Evolutionary conservation across 805 yeast species (phyloP).

Genomic region (Candida takata): DNA sequence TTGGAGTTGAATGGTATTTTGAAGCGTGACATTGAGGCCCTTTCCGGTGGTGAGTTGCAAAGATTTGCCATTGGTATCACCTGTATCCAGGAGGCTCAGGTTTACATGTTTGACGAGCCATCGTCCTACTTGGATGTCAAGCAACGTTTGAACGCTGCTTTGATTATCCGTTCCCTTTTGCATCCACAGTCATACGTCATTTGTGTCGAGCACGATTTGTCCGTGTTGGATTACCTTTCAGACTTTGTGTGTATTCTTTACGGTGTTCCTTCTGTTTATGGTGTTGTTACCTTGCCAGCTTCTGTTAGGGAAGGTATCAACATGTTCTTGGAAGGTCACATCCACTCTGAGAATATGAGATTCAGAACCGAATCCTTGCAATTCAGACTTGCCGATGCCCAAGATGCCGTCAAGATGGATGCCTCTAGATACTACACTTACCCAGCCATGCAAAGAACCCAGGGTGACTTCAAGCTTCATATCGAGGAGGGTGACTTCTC

Average conservation of each 20-base stretch:
- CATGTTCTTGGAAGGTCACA: conserved; percentile 96
- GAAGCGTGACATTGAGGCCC: conserved; percentile 80
- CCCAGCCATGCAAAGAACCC: conserved; percentile 82
- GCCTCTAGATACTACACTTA: conserved; percentile 72
- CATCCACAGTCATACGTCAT: conserved; percentile 77
- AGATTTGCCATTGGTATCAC: conserved; percentile 98
- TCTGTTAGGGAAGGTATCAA: conserved; percentile 99
- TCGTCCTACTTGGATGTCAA: conserved; percentile 97
- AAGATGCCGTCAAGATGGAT: conserved; percentile 68
- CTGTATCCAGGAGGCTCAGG: conserved; percentile 89
- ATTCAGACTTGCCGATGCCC: conserved; percentile 86
- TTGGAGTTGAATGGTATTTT: conserved; percentile 73
- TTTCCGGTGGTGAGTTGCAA: conserved; percentile 98
- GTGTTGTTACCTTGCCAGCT: conserved; percentile 95
- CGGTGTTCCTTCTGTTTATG: conserved; percentile 98
- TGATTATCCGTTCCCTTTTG: conserved; percentile 81
- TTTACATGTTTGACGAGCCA: conserved; percentile 99
- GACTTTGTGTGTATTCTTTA: conserved; percentile 95
- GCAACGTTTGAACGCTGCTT: conserved; percentile 97
- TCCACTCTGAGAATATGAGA: conserved; percentile 93
- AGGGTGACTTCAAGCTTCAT: conserved; percentile 87
- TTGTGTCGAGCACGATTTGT: conserved; percentile 97
- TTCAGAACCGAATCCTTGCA: conserved; percentile 95
- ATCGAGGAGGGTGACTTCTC: conserved; percentile 87
- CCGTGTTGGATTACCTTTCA: conserved; percentile 93